Evolutionary conservation across 495 filamentous ascomycete species (phyloP).

Genomic region (Usnea hakonensis): DNA sequence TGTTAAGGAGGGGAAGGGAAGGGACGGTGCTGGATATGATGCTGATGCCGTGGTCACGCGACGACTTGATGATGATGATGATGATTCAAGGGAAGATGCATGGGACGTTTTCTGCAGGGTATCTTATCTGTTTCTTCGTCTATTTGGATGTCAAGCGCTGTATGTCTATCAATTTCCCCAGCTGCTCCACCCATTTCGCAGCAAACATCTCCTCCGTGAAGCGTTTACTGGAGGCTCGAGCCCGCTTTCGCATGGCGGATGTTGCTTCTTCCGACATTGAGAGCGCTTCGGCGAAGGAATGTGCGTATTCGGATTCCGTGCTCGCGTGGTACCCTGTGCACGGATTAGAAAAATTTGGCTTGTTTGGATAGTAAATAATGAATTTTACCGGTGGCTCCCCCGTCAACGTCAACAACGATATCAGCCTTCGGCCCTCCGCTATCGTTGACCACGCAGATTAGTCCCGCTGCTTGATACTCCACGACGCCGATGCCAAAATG

Average conservation of each 20-base stretch:
- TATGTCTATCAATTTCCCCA: constrained; percentile 61
- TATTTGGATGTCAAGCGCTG: constrained; percentile 20
- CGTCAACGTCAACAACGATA: constrained; percentile 75
- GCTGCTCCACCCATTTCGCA: constrained; percentile 59
- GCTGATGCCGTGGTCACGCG: no score
- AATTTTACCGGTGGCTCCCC: constrained; percentile 57
- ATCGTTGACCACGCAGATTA: constrained; percentile 86
- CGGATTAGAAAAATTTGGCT: background rate
- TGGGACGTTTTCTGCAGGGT: background rate
- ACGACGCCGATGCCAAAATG: constrained; percentile 98
- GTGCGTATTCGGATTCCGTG: constrained; percentile 66
- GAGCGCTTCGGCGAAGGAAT: constrained; percentile 68
- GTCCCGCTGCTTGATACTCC: constrained; percentile 91
- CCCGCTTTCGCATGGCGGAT: constrained; percentile 62
- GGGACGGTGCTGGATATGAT: no score
- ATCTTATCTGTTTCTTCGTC: background rate
- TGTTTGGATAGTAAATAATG: background rate
- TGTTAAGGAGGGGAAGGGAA: no score
- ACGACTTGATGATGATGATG: no score
- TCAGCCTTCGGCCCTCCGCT: constrained; percentile 87
- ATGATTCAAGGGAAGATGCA: no score
- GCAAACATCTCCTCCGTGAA: constrained; percentile 87
- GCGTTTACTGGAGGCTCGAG: constrained; percentile 63
- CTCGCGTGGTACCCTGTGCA: constrained; percentile 72
- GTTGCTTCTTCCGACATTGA: constrained; percentile 57